Evolutionary conservation across 179 eudicot species (phyloP), one percentile per base, ranked within the genome.

Genomic region (Spergularia azorica): DNA sequence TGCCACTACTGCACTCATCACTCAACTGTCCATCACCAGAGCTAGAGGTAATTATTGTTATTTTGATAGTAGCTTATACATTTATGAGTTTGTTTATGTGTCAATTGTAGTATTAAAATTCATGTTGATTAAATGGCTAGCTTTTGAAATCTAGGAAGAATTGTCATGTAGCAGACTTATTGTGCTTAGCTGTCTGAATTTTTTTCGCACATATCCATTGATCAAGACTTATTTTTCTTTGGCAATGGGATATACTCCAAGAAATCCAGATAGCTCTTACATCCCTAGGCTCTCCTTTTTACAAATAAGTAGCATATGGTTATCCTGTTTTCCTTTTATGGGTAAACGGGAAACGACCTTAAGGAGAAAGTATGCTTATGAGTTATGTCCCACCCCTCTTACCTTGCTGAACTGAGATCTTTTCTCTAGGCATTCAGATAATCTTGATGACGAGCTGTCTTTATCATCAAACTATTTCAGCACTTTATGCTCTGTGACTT

Each of bases 1-100:
- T 95, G 77, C 94, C 94, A 57, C 85, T 95, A 55, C 92, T 95
- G 79, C 98, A 91, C 82, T 77, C 90, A 69, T 73, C 98, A 55
- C 86, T 95, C 58, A 70, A 80, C 32, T 83, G 91, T 64, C 91
- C 95, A 41, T 95, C 99, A 51, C 98, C 97, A 32, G 73, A 81
- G 73, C 81, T 95, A 67, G 90, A 91, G 99, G 99, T 95, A 70
- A 79, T 36, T 36, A 7, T 9, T 32, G 59, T 46, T 43, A 16
- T 46, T 54, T 74, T 39, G 39, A 68, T 66, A 63, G 26, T 62
- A 58, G 32, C 13, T 43, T 26, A 26, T 55, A 38, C 41, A 50
- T 62, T 67, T 58, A 61, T 8, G 65, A n/a, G n/a, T n/a, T 58
- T 61, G 12, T 26, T 9, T 73, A n/a, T 50, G 21, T 59, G 21